A percentile compares a stretch with the other conserved stretches of the same genome.
Evolutionary conservation across 192 early-diverging fungal genomes (phyloP).

Genomic region (Backusella circina): DNA sequence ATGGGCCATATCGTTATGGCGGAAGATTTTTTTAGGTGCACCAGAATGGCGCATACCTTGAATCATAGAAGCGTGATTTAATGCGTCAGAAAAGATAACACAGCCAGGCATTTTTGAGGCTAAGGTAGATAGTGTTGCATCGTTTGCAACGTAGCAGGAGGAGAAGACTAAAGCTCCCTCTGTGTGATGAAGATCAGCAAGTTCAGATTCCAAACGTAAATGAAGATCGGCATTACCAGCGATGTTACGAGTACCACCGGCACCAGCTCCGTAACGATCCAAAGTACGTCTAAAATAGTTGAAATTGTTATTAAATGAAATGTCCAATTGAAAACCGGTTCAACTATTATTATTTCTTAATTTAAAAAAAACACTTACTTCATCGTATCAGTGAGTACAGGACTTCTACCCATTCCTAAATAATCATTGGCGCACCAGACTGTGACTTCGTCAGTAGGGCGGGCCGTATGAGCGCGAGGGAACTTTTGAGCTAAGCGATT

Average conservation of each 20-base stretch:
- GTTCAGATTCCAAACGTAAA: constrained; percentile 84
- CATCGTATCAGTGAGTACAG: constrained; percentile 83
- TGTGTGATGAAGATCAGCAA: constrained; percentile 91
- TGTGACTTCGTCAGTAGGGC: constrained; percentile 81
- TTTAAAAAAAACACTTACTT: constrained; percentile 57
- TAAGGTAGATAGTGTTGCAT: constrained; percentile 90
- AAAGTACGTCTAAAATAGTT: constrained; percentile 59
- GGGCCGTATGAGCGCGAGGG: constrained; percentile 91
- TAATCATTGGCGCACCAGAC: constrained; percentile 99
- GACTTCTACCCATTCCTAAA: constrained; percentile 93
- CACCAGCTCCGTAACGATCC: constrained; percentile 96
- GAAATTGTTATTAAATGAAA: constrained; percentile 13
- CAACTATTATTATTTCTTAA: background rate
- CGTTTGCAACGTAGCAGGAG: constrained; percentile 98
- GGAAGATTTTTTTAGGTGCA: constrained; percentile 85
- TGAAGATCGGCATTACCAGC: constrained; percentile 97
- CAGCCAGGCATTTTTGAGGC: constrained; percentile 85
- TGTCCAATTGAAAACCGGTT: constrained; percentile 8
- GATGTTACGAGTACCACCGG: constrained; percentile 99
- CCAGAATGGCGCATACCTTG: constrained; percentile 93
- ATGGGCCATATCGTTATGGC: constrained; percentile 90
- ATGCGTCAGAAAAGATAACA: constrained; percentile 91
- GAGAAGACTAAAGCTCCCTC: constrained; percentile 90
- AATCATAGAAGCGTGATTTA: constrained; percentile 99
- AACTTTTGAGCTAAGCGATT: constrained; percentile 92